phyloP scores from a whole-genome alignment of 495 filamentous ascomycete species.

The Lichenothelia convexa region DNA sequence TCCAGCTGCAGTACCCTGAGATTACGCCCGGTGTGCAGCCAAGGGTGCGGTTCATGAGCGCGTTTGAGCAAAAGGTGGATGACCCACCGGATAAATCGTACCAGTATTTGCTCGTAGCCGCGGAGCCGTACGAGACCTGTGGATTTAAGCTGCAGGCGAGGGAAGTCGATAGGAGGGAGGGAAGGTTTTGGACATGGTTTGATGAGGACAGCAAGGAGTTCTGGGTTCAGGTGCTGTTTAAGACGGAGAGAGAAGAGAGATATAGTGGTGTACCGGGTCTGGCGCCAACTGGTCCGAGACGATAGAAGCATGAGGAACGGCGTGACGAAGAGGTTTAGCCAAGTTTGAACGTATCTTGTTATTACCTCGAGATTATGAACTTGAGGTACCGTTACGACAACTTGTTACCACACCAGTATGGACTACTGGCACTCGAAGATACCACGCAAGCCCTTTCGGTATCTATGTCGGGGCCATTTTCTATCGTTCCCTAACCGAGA shows the following conservation, averaged over 20 bases:
- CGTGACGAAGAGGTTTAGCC: no score
- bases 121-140: constrained; percentile 95
- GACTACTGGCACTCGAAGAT: no score
- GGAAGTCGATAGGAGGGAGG: constrained; percentile 80
- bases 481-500: no score
- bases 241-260: constrained; percentile 93
- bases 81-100: constrained; percentile 83
- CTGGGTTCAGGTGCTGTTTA: constrained; percentile 97
- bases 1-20: constrained; percentile 92
- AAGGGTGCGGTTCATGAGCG: constrained; percentile 89
- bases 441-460: no score
- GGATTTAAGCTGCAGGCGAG: constrained; percentile 89
- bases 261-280: constrained; percentile 87
- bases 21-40: constrained; percentile 59
- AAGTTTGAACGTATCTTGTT: no score
- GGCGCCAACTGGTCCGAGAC: constrained; percentile 32
- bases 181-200: constrained; percentile 83
- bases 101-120: constrained; percentile 89
- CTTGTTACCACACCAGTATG: no score
- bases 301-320: constrained; percentile 4
- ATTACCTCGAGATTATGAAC: no score
- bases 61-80: constrained; percentile 89
- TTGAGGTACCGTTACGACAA: no score
- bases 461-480: no score
- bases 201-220: constrained; percentile 95